Evolutionary conservation across 1,139 yeast genomes (phyloP), one percentile per base, ranked within the genome.

Genomic region (Candida smagusa): DNA sequence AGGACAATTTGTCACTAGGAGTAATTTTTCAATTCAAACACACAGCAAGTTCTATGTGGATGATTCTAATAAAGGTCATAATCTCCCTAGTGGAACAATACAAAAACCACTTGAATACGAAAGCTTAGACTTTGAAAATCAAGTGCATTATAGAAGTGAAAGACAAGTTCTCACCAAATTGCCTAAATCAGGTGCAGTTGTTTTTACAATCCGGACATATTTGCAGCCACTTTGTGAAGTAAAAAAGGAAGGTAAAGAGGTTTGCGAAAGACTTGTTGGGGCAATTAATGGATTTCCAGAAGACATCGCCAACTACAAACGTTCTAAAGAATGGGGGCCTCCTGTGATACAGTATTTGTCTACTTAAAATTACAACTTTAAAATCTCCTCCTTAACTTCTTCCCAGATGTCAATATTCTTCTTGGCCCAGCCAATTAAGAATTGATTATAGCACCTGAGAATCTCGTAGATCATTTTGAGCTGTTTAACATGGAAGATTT

Each of bases 361-460:
- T 31, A 35, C 26, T 9, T 12, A 12, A 27, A 3, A 9, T 11
- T 41, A 61, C 37, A 61, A 42, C 38, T 53, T 62, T 24, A 46
- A 41, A 11, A 72, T 53, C 40, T 71, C 77, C 13, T 67, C 70
- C 43, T 68, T 69, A 9, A 84, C 80, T 44, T 82, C 89, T 50
- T 80, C 81, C 92, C 92, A 84, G 36, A 78, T 71, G 48, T 83
- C 88, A 35, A 80, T 61, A 52, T 82, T 83, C 61, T 80, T 80
- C 49, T 69, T 72, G 3, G 87, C 86, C 89, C 90, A 84, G 41
- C 74, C 79, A 28, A 80, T 63, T 33, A 84, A 72, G 41, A 78
- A 74, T 31, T 75, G 64, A 40, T 81, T 74, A 50, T 81, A 83
- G 22, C 77, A 73, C 33, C 66, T 47, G 23, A 77, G 57, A 27